Base-by-base conservation (phyloP, 2,329 filamentous ascomycete genomes). In the Fusarium drepaniforme region DNA sequence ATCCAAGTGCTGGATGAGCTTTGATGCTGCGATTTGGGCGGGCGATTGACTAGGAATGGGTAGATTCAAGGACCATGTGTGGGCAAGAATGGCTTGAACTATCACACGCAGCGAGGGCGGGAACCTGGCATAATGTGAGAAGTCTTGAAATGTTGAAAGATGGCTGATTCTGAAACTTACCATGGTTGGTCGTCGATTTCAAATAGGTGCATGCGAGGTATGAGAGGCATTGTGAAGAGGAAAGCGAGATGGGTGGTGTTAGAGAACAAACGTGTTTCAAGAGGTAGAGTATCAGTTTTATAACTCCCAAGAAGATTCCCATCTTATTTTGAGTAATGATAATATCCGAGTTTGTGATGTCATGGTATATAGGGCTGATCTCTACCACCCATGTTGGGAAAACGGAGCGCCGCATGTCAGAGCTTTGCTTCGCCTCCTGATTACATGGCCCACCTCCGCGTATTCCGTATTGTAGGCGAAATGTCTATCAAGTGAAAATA, bases 121-220 rank as follows among this genome's bases (percentile, higher is more conserved):
- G 8, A 61, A 61, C 25, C 58, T 61, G 12, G 5, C 5, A 12
- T 16, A 4, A 30, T 21, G n/a, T 44, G 4, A 30, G 42, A 12
- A 44, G 12, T 8, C n/a, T 33, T 33, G 25, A 2, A 6, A 5
- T 6, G 3, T 9, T 0, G 2, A 13, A 13, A 21, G 9, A n/a
- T 21, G 15, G 53, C 4, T 13, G 2, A 21, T 25, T 40, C 0
- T 28, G 35, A 42, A 18, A 42, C 57, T n/a, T 5, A 44, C 58
- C 58, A 61, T 44, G 58, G 18, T 13, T 61, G 38, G 23, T 61
- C 58, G 8, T 61, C 23, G 9, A 61, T 35, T 40, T 61, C 37
- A 33, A 61, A 44, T 8, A 61, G 38, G 15, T 61, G 58, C 38
- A 44, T 23, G 23, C 58, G 58, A 23, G 38, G 58, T 21, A 44